Evolutionary conservation across 2,329 filamentous ascomycete species (phyloP), one percentile per base, ranked within the genome.

Genomic region (Pseudopithomyces chartarum): DNA sequence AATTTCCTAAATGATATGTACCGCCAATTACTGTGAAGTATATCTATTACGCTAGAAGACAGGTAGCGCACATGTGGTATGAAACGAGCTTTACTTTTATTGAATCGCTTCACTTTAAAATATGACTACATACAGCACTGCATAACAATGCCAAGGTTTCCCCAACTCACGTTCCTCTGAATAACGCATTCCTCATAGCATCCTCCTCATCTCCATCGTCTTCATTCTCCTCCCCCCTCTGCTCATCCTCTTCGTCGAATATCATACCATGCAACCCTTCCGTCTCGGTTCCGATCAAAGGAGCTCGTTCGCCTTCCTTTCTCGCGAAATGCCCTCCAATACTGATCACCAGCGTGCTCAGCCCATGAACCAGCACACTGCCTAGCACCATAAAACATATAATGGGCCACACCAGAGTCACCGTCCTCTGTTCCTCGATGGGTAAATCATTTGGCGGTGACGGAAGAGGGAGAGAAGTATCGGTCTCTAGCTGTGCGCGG

Each of bases 331-430:
- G 81, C 0, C 80, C 77, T 1, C 69, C 73, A 0, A 85, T 52
- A 58, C 81, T 83, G 55, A 85, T 79, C 0, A 73, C 79, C 48
- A 82, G 64, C 2, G 83, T 82, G 57, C 80, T 83, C 36, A 85
- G 62, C 0, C 83, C 83, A 70, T 85, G 83, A 5, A 85, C 74
- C 57, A 85, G 70, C 4, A 80, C 84, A 57, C 80, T 83, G 2
- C 81, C 81, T 4, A 85, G 63, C 0, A 85, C 82, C 3, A 84
- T 73, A 60, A 84, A 84, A 59, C 80, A 84, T 1, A 85, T 77
- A 0, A 85, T 75, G 0, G 83, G 83, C 82, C 82, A 85, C 0
- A 85, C 74, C 7, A 80, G 69, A 23, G 78, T 73, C 2, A 84
- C 73, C 0, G 80, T 77, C 19, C 71, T 63, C 43, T 75, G 66